Conservation (phyloP, 805 yeast genomes). For the Nakazawaea anatomiae region DNA sequence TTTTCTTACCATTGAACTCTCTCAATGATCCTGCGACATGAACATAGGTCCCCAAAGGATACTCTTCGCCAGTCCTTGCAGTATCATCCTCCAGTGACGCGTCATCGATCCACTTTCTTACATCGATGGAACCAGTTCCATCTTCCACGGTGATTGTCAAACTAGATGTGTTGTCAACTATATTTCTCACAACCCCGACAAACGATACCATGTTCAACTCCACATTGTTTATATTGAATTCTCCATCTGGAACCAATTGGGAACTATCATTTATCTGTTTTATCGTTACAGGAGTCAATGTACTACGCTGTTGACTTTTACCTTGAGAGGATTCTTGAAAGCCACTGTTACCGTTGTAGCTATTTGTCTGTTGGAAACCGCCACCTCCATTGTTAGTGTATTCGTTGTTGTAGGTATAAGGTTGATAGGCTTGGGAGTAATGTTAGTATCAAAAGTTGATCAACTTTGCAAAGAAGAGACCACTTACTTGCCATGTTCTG, state of each 20-base stretch:
- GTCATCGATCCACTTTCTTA: slow-evolving; percentile 60
- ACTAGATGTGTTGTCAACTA: slow-evolving; percentile 52
- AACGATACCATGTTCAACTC: slow-evolving; percentile 59
- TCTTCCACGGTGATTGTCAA: slow-evolving; percentile 62
- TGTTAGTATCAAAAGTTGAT: no score
- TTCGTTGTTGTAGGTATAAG: slow-evolving; percentile 31
- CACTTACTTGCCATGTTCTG: slow-evolving; percentile 9
- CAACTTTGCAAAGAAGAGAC: no score
- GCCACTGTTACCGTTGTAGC: slow-evolving; percentile 10
- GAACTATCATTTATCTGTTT: slow-evolving; percentile 62
- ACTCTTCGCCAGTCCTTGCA: slow-evolving; percentile 26
- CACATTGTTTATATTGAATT: slow-evolving; percentile 51
- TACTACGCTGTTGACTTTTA: slow-evolving; percentile 25
- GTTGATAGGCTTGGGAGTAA: slow-evolving; percentile 24
- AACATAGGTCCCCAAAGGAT: slow-evolving; percentile 52
- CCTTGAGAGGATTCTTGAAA: slow-evolving; percentile 17
- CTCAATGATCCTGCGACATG: slow-evolving; percentile 50
- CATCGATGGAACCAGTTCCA: slow-evolving; percentile 65
- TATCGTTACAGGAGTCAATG: slow-evolving; percentile 64
- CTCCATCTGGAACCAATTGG: slow-evolving; percentile 63
- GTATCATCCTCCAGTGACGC: slow-evolving; percentile 22
- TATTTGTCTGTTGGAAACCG: slow-evolving; percentile 23
- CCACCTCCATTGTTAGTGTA: slow-evolving; percentile 24
- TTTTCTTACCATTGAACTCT: slow-evolving; percentile 59
- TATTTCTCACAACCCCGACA: slow-evolving; percentile 66